Percentiles rank a stretch among this genome's conserved stretches.
Conservation (phyloP, 1,139 yeast species). For the Debaryomyces sp. region DNA sequence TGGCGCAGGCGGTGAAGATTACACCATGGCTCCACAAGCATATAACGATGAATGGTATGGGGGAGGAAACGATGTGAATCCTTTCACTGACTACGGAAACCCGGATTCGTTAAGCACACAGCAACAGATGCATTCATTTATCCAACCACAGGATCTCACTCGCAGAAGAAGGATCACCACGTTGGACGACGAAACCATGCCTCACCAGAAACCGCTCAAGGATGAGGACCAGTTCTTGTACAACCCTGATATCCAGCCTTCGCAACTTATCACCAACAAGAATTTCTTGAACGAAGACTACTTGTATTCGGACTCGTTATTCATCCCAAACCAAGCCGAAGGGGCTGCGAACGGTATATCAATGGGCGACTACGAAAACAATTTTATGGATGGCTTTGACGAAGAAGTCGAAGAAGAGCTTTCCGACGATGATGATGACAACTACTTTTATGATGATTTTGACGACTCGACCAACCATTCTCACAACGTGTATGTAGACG, state of each 20-base stretch:
- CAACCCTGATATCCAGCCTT: constrained; percentile 49
- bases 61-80: constrained; percentile 19
- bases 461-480: constrained; percentile 23
- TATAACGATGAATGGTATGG: not conserved
- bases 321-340: constrained; percentile 9
- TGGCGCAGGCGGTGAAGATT: not conserved
- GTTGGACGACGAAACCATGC: constrained; percentile 30
- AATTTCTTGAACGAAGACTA: constrained; percentile 13
- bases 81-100: constrained; percentile 34
- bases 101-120: constrained; percentile 33
- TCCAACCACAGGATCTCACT: constrained; percentile 20
- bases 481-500: constrained; percentile 8
- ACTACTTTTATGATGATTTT: constrained; percentile 43
- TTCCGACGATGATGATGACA: constrained; percentile 41
- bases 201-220: constrained; percentile 23
- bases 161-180: constrained; percentile 39
- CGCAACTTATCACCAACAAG: constrained; percentile 32
- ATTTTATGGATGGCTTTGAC: constrained; percentile 32
- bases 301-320: constrained; percentile 12
- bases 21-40: not conserved
- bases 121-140: constrained; percentile 11
- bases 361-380: constrained; percentile 7
- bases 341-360: not conserved
- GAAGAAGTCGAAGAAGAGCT: constrained; percentile 42
- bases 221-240: constrained; percentile 44